Conservation (phyloP, 768 basidiomycete species). For the Ramaria sp. region DNA sequence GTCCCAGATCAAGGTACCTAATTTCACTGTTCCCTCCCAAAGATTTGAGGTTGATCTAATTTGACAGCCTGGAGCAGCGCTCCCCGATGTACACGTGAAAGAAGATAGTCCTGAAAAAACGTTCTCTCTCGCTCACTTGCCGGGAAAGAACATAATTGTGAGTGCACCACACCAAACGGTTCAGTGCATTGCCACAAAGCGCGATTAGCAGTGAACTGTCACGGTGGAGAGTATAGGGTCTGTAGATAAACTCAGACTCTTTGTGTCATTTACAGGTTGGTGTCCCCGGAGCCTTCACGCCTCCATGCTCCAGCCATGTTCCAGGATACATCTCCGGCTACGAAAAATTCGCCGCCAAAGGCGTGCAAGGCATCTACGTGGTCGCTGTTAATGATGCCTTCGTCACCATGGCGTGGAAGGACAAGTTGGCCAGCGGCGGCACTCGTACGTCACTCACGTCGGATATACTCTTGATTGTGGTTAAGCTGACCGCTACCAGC, state of each 20-base stretch:
- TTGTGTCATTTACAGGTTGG: slow-evolving; percentile 37
- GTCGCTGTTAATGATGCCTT: slow-evolving; percentile 75
- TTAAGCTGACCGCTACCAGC: slow-evolving; percentile 23
- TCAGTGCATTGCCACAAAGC: neutral
- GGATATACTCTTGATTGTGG: neutral
- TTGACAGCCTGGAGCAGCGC: slow-evolving; percentile 28
- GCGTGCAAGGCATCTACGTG: slow-evolving; percentile 59
- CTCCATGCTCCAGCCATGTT: slow-evolving; percentile 55
- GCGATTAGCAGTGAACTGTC: too few species aligned
- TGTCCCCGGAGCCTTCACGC: slow-evolving; percentile 71
- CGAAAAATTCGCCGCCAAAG: slow-evolving; percentile 67
- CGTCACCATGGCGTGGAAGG: slow-evolving; percentile 64
- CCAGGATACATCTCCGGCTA: slow-evolving; percentile 52
- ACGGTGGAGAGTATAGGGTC: neutral
- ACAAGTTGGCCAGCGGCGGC: slow-evolving; percentile 43
- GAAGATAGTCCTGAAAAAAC: slow-evolving; percentile 39
- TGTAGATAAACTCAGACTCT: neutral
- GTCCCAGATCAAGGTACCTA: slow-evolving; percentile 27
- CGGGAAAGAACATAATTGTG: slow-evolving; percentile 57
- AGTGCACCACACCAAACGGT: slow-evolving; percentile 15
- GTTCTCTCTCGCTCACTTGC: slow-evolving; percentile 30
- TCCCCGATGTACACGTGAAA: slow-evolving; percentile 47
- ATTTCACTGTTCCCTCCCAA: neutral
- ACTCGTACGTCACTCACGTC: slow-evolving; percentile 31
- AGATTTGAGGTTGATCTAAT: neutral